Base-by-base conservation (phyloP, 495 filamentous ascomycete genomes). In the Chlorociboria aeruginascens region DNA sequence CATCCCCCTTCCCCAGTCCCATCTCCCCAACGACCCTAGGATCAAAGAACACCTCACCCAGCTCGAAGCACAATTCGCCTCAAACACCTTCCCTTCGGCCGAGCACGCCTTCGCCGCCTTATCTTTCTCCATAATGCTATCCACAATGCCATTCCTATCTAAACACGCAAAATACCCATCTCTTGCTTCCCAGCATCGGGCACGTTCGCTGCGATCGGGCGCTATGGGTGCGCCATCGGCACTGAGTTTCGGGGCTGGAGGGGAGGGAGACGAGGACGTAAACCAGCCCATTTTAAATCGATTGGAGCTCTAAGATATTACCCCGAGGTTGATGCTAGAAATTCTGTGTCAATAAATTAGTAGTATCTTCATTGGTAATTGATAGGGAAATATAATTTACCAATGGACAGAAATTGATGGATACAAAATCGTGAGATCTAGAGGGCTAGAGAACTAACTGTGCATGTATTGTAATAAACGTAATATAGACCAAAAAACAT, bases 161-260 rank as follows among this genome's bases (percentile, higher is more conserved):
- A 98, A 69, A 55, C 92, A 98, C 25, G 67, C 63, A 64, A 92
- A 97, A 69, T 89, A 98, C 32, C 57, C 60, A 63, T 98, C 92
- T 28, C 92, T 77, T 12, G 82, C 81, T 41, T 83, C 82, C 82
- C 86, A 98, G 76, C 92, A 98, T 39, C 71, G 69, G 40, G 79
- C 70, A 48, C 92, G 80, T 58, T 87, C 82, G 41, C 70, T 72
- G 45, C 90, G 81, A 50, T 82, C 79, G 1, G 92, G 92, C 36
- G 68, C 58, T 44, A 61, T 61, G 1, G 58, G 58, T 1, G 58
- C 50, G 14, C 58, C 58, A 49, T 61, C 58, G 11, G 55, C 43
- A 31, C 55, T 58, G 34, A 53, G 55, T 33, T 61, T 61, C 13
- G 60, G 60, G 3, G 49, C 25, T 11, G 54, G 57, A 17, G 45